phyloP scores from a whole-genome alignment of 2,329 filamentous ascomycete genomes.

The Clonostachys chloroleuca region DNA sequence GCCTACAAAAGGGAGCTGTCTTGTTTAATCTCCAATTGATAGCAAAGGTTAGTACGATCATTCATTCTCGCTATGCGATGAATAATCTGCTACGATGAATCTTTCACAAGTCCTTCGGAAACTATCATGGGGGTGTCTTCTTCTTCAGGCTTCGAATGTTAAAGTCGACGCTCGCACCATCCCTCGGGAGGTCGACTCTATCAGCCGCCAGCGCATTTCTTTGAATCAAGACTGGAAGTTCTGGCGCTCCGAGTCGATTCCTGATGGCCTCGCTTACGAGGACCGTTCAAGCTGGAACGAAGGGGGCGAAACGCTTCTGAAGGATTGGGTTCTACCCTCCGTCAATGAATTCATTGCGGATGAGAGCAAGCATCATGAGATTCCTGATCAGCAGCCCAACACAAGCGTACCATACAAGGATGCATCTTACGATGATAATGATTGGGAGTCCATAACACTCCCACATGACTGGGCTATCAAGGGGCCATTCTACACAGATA shows the following conservation, averaged over 20 bases:
- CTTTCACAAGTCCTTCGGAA: too few species aligned
- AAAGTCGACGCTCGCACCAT: too few species aligned
- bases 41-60: too few species aligned
- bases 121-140: too few species aligned
- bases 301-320: slow-evolving; percentile 12
- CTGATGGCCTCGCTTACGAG: slow-evolving; percentile 23
- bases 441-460: slow-evolving; percentile 34
- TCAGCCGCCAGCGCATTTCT: slow-evolving; percentile 16
- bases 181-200: neutral
- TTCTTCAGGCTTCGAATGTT: too few species aligned
- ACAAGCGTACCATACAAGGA: slow-evolving; percentile 23
- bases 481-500: slow-evolving; percentile 31
- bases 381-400: slow-evolving; percentile 16
- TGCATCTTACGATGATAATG: slow-evolving; percentile 26
- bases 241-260: slow-evolving; percentile 24
- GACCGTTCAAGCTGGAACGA: neutral
- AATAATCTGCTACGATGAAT: too few species aligned
- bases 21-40: too few species aligned
- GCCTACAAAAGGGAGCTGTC: too few species aligned
- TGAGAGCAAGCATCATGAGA: slow-evolving; percentile 15
- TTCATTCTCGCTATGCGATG: too few species aligned
- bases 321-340: slow-evolving; percentile 34
- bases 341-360: slow-evolving; percentile 32
- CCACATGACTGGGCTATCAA: slow-evolving; percentile 46
- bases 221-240: slow-evolving; percentile 31